A percentile compares a stretch with the other conserved stretches of the same genome.
phyloP scores from a whole-genome alignment of 306 rosid genomes.

The Ormosia semicastrata region DNA sequence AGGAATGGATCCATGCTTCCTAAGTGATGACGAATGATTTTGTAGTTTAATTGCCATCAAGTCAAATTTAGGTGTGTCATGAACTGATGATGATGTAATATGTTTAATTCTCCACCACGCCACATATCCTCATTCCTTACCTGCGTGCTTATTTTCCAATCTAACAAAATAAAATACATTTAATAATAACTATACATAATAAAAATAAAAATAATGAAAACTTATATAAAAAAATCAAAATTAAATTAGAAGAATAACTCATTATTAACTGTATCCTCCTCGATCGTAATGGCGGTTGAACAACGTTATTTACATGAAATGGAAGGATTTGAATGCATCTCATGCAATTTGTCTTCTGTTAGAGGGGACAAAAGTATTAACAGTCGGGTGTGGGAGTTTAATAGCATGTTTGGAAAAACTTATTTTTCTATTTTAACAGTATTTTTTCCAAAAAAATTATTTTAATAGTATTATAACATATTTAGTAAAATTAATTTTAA shows the following conservation, averaged over 20 bases:
- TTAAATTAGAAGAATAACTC: neutral
- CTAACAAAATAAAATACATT: neutral
- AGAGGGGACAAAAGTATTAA: neutral
- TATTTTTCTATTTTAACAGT: too few relatives aligned
- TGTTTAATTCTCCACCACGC: neutral
- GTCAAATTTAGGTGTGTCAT: neutral
- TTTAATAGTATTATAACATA: too few relatives aligned
- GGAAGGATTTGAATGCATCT: neutral
- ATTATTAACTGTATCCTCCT: neutral
- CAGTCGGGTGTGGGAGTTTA: neutral
- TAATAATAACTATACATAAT: neutral
- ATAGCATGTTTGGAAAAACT: too few relatives aligned
- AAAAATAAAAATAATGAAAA: neutral
- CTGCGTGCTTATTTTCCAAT: neutral
- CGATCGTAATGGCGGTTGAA: neutral
- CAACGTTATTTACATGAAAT: constrained; percentile 19
- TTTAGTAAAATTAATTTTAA: too few relatives aligned
- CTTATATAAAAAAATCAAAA: neutral
- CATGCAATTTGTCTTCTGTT: neutral
- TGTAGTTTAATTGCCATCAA: too few relatives aligned
- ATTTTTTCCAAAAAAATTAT: too few relatives aligned
- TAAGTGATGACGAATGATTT: too few relatives aligned
- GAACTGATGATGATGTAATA: neutral
- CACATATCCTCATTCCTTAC: neutral
- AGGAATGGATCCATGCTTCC: too few relatives aligned